Conservation (phyloP, 768 basidiomycete genomes). For the Boletales sp. region DNA sequence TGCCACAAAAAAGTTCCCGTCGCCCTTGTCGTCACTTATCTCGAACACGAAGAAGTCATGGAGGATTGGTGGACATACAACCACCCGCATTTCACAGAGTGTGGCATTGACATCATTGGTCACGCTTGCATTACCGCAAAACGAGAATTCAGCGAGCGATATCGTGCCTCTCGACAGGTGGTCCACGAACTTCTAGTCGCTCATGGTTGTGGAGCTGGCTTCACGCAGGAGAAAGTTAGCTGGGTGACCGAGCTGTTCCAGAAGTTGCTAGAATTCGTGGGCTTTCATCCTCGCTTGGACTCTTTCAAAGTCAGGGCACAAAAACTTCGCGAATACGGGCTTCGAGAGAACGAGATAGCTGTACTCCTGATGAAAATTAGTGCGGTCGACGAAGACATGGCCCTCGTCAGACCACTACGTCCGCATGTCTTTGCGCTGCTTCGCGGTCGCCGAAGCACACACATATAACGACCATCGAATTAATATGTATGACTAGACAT, state of each 20-base stretch:
- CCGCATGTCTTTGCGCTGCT: neutral
- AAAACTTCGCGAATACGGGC: constrained; percentile 27
- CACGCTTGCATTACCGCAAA: constrained; percentile 36
- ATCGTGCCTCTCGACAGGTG: constrained; percentile 17
- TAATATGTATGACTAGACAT: constrained; percentile 1
- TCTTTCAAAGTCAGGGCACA: constrained; percentile 20
- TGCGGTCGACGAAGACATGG: constrained; percentile 21
- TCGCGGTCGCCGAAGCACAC: constrained; percentile 11
- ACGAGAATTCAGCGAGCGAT: constrained; percentile 24
- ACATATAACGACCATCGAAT: constrained; percentile 6
- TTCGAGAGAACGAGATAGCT: constrained; percentile 20
- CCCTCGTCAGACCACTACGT: constrained; percentile 3
- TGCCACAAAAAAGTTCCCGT: constrained; percentile 31
- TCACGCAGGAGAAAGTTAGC: constrained; percentile 20
- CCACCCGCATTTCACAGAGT: constrained; percentile 14
- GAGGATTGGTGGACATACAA: constrained; percentile 35
- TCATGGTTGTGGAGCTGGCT: constrained; percentile 16
- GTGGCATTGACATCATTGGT: constrained; percentile 20
- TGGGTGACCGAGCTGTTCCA: constrained; percentile 23
- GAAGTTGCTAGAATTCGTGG: constrained; percentile 20
- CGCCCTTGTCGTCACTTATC: constrained; percentile 32
- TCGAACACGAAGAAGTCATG: constrained; percentile 35
- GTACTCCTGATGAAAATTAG: constrained; percentile 18
- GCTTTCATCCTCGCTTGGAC: constrained; percentile 18
- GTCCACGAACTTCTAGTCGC: constrained; percentile 21